Evolutionary conservation across 2,329 filamentous ascomycete species (phyloP).

Genomic region (Colletotrichum eremochloae): DNA sequence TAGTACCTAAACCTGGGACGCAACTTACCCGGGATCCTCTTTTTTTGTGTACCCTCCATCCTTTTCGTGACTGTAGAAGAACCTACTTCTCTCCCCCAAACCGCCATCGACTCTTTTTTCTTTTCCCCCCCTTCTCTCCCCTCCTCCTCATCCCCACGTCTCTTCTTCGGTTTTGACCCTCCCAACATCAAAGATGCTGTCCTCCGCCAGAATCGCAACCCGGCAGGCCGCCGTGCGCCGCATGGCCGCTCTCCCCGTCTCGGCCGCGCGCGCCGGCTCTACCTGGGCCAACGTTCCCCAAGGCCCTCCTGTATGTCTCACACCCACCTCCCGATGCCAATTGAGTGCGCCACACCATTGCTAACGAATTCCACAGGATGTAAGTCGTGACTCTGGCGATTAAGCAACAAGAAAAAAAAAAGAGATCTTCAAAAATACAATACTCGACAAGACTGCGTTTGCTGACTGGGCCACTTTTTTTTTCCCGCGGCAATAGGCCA

Average conservation of each 20-base stretch:
- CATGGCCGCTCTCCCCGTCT: constrained; percentile 38
- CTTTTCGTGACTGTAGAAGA: background rate
- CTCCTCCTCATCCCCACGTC: background rate
- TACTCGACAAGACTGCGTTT: background rate
- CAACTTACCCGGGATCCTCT: constrained; percentile 3
- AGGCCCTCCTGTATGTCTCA: constrained; percentile 86
- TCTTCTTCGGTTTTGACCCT: background rate
- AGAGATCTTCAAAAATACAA: background rate
- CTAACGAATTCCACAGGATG: constrained; percentile 53
- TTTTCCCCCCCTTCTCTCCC: background rate
- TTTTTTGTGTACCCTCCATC: constrained; percentile 1
- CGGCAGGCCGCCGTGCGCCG: constrained; percentile 43
- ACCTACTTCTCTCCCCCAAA: constrained; percentile 11
- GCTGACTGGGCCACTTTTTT: constrained; percentile 45
- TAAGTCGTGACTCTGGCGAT: constrained; percentile 46
- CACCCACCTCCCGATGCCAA: constrained; percentile 22
- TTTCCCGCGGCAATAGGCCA: constrained; percentile 68
- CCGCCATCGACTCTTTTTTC: background rate
- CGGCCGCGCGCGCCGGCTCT: constrained; percentile 68
- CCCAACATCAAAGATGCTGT: constrained; percentile 38
- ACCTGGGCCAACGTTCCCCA: constrained; percentile 93
- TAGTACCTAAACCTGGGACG: no score
- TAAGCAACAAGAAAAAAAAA: background rate
- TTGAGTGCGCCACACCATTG: constrained; percentile 49
- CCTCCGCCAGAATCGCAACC: constrained; percentile 42